phyloP scores from a whole-genome alignment of 768 basidiomycete genomes.

The Collybiopsis luxurians region DNA sequence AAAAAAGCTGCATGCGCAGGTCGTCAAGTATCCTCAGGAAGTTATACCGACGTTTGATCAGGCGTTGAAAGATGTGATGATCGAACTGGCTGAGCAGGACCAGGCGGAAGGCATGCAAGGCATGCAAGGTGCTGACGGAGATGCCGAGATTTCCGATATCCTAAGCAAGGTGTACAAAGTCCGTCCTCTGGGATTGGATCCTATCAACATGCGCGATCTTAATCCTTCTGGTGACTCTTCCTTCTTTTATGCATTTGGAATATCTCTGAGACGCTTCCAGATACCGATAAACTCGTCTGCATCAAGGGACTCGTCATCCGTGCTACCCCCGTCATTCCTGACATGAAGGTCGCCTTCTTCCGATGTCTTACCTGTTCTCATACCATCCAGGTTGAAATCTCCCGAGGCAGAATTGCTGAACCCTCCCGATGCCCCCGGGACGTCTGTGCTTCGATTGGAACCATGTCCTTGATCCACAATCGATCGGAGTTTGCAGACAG shows the following conservation, averaged over 20 bases:
- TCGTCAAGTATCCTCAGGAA: conserved; percentile 95
- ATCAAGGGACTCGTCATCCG: conserved; percentile 98
- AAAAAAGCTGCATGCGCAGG: conserved; percentile 79
- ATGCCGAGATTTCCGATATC: conserved; percentile 87
- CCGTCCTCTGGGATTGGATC: conserved; percentile 79
- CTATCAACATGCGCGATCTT: conserved; percentile 92
- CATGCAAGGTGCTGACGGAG: conserved; percentile 74
- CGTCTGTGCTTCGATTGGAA: conserved; percentile 82
- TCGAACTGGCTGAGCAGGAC: conserved; percentile 83
- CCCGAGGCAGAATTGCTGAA: conserved; percentile 96
- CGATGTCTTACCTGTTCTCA: conserved; percentile 94
- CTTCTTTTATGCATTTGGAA: background rate
- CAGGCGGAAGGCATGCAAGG: conserved; percentile 66
- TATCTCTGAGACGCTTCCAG: conserved; percentile 36
- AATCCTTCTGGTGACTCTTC: conserved; percentile 78
- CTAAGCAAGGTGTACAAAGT: conserved; percentile 90
- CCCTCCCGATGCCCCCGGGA: conserved; percentile 91
- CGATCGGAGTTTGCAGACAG: conserved; percentile 95
- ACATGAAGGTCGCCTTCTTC: conserved; percentile 99
- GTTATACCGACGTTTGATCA: conserved; percentile 98
- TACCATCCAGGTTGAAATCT: conserved; percentile 96
- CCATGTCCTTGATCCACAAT: conserved; percentile 96
- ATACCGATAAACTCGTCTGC: conserved; percentile 95
- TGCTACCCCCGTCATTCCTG: conserved; percentile 95
- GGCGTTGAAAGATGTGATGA: conserved; percentile 88